phyloP scores from a whole-genome alignment of 2,329 filamentous ascomycete genomes.

The Diaporthe eres region DNA sequence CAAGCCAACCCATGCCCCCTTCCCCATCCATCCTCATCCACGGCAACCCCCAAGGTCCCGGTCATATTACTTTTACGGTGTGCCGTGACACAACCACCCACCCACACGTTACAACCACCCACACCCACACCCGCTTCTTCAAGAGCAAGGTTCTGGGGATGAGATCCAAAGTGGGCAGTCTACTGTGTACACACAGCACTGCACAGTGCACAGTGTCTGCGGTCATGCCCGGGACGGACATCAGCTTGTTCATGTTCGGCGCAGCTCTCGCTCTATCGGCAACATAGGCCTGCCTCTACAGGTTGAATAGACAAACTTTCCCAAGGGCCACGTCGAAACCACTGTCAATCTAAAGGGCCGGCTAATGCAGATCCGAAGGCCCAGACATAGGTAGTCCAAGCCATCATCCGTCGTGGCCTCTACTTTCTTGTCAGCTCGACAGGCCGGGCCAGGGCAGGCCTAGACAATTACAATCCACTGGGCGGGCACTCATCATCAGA shows the following conservation, averaged over 20 bases:
- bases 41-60: not conserved
- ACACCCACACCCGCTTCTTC: not conserved
- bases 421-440: constrained; percentile 10
- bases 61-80: constrained; percentile 6
- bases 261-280: not conserved
- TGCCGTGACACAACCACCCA: not conserved
- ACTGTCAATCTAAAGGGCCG: constrained; percentile 25
- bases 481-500: constrained; percentile 15
- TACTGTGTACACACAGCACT: not conserved
- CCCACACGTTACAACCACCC: constrained; percentile 1
- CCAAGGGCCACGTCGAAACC: constrained; percentile 27
- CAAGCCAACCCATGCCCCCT: not conserved
- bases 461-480: constrained; percentile 18
- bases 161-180: not conserved
- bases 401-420: constrained; percentile 9
- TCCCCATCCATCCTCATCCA: not conserved
- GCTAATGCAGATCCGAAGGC: constrained; percentile 32
- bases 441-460: constrained; percentile 10
- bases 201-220: constrained; percentile 7
- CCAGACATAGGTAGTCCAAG: constrained; percentile 27
- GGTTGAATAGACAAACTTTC: constrained; percentile 7
- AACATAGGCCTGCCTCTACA: constrained; percentile 1
- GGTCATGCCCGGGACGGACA: not conserved
- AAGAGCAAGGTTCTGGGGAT: constrained; percentile 16
- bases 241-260: not conserved